phyloP scores from a whole-genome alignment of 2,329 filamentous ascomycete genomes.

The Beauveria asiatica region DNA sequence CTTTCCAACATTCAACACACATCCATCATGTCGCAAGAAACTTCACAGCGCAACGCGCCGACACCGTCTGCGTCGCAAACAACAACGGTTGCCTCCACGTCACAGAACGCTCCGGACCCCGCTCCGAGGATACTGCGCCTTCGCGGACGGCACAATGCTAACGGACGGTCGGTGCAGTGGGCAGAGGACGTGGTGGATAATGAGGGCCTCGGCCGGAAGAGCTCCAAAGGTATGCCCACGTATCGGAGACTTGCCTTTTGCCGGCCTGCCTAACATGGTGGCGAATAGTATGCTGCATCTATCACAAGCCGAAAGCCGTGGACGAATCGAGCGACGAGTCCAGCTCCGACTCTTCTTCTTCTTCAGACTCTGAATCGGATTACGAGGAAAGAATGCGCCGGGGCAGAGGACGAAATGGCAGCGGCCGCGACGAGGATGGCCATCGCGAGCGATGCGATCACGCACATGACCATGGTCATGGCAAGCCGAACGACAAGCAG shows the following conservation, averaged over 20 bases:
- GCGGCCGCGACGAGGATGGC: constrained; percentile 30
- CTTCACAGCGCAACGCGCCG: constrained; percentile 20
- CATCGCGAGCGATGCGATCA: constrained; percentile 19
- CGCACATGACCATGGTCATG: constrained; percentile 25
- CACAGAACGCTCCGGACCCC: constrained; percentile 19
- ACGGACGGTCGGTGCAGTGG: constrained; percentile 70
- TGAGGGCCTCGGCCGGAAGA: constrained; percentile 88
- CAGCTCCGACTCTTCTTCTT: constrained; percentile 41
- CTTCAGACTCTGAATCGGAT: constrained; percentile 40
- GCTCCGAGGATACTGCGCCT: constrained; percentile 39
- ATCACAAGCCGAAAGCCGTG: constrained; percentile 73
- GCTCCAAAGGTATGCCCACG: constrained; percentile 65
- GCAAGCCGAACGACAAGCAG: constrained; percentile 25
- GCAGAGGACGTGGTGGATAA: constrained; percentile 91
- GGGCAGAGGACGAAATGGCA: constrained; percentile 26
- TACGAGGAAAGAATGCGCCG: constrained; percentile 29
- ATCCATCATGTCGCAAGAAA: constrained; percentile 23
- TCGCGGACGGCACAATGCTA: constrained; percentile 37
- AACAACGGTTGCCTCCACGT: constrained; percentile 13
- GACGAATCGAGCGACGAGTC: constrained; percentile 74
- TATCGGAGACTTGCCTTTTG: not conserved
- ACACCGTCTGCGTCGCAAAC: constrained; percentile 28
- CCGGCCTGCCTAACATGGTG: not conserved
- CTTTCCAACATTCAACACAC: not conserved
- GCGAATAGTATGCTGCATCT: constrained; percentile 88